Evolutionary conservation across 495 filamentous ascomycete genomes (phyloP).

Genomic region (Pseudoneurospora amorphoporcata): DNA sequence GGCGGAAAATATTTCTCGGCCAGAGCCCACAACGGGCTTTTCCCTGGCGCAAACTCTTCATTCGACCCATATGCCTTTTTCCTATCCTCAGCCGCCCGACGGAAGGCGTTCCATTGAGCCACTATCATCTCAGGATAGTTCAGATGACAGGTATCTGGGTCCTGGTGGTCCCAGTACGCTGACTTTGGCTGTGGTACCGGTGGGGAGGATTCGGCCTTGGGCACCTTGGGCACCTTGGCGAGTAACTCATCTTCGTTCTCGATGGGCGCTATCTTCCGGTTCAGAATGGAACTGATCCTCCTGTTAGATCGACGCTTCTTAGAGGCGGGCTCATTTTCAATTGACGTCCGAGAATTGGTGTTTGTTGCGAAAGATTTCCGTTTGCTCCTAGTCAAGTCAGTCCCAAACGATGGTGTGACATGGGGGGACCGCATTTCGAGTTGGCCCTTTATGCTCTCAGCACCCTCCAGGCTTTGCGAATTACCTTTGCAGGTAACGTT

Average conservation of each 20-base stretch:
- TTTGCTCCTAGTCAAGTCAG: constrained; percentile 29
- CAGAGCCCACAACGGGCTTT: constrained; percentile 33
- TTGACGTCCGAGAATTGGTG: constrained; percentile 22
- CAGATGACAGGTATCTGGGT: constrained; percentile 39
- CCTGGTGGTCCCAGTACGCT: constrained; percentile 39
- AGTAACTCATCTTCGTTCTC: constrained; percentile 28
- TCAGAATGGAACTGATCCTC: constrained; percentile 2
- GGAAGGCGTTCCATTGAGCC: constrained; percentile 37
- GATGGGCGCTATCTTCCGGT: neutral
- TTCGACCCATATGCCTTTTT: constrained; percentile 34
- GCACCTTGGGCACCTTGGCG: constrained; percentile 29
- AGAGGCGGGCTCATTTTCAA: constrained; percentile 24
- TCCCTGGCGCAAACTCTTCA: constrained; percentile 36
- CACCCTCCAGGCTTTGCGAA: constrained; percentile 35
- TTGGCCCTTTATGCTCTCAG: constrained; percentile 32
- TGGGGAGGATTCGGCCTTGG: constrained; percentile 22
- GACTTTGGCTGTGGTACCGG: constrained; percentile 16
- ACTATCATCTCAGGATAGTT: constrained; percentile 45
- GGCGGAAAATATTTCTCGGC: constrained; percentile 41
- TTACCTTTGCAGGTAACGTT: constrained; percentile 24
- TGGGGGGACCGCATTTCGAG: constrained; percentile 32
- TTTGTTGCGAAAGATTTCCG: constrained; percentile 32
- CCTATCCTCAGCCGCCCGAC: constrained; percentile 27
- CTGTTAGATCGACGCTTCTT: constrained; percentile 36
- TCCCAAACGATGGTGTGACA: constrained; percentile 13